Base-by-base conservation (phyloP, 805 yeast genomes). In the Ogataea trehalophila region DNA sequence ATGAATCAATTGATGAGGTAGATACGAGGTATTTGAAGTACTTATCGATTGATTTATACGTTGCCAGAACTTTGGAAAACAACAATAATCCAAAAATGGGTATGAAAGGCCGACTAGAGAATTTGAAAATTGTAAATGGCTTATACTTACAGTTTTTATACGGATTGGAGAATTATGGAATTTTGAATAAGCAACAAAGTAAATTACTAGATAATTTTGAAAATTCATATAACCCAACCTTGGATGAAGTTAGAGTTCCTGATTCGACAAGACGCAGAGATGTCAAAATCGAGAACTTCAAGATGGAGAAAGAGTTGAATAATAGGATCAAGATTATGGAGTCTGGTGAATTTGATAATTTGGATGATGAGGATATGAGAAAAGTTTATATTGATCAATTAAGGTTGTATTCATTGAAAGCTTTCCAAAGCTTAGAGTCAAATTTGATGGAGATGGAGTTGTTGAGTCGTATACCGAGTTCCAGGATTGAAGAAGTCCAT, bases 1-100 rank as follows among this genome's bases (percentile, higher is more conserved):
- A 88, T 62, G 97, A 90, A 61, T 59, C 73, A 0, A 48, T 86
- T 2, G 86, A 81, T 0, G 97, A 90, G 56, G 58, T 90, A 11
- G 71, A 76, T 37, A 84, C 95, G 0, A 61, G 68, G 5, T 80
- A 86, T 39, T 61, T 90, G 17, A 80, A 79, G 47, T 86, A 77
- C 53, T 60, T 87, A 17, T 68, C 77, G 5, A 59, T 85, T 1
- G 81, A 82, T 50, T 89, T 73, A 60, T 76, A 81, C 54, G 57
- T 85, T 35, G 95, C 80, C 7, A 53, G 54, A 29, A 47, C 65
- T 6, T 50, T 66, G 37, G 75, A 69, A 46, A 54, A 53, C 40
- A 49, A 51, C 6, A 67, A 66, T n/a, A 44, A 43, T 15, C 16
- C 36, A 13, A 22, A 55, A 53, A 60, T 38, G 53, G 45, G 41